Evolutionary conservation across 2,329 filamentous ascomycete genomes (phyloP), one percentile per base, ranked within the genome.

Genomic region (Lecanicillium sp.): DNA sequence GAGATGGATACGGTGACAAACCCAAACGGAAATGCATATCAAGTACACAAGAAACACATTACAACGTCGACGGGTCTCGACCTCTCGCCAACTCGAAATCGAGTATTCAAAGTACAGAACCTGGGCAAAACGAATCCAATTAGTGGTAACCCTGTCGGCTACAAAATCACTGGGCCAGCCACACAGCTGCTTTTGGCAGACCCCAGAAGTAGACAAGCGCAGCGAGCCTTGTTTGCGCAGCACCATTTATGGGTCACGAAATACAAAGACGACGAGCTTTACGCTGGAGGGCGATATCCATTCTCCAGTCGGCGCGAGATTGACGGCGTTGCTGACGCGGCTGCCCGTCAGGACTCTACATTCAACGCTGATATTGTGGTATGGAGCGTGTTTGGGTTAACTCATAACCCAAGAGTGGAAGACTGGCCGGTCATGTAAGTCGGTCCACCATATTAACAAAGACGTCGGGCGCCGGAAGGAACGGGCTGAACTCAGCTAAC

Each of bases 381-480:
- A 4, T 79, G 74, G 72, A 66, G 72, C 6, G 68, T 71, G 8
- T 70, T 70, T 50, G 65, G 79, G n/a, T 69, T 81, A 12, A 83
- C 79, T 20, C 79, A 84, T 46, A 74, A 81, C 27, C 78, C 79
- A 0, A 64, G 79, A 2, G 68, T 74, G 9, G 80, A 84, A 50
- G 80, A 84, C 51, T 84, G 80, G 62, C 79, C 79, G 0, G 75
- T 84, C 17, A 83, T 84, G 79, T 68, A 44, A 61, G 65, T 36
- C 33, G 22, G 15, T 39, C 15, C 30, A 32, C 8, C 8, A 17
- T 19, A 1, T 19, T 4, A 28, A 25, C 8, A 29, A 14, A 12
- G 1, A 30, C 17, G 7, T 17, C 33, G 15, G n/a, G n/a, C n/a
- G n/a, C n/a, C n/a, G n/a, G n/a, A n/a, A n/a, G n/a, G n/a, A n/a